Conservation (phyloP, 805 yeast species). For the Yarrowia deformans region DNA sequence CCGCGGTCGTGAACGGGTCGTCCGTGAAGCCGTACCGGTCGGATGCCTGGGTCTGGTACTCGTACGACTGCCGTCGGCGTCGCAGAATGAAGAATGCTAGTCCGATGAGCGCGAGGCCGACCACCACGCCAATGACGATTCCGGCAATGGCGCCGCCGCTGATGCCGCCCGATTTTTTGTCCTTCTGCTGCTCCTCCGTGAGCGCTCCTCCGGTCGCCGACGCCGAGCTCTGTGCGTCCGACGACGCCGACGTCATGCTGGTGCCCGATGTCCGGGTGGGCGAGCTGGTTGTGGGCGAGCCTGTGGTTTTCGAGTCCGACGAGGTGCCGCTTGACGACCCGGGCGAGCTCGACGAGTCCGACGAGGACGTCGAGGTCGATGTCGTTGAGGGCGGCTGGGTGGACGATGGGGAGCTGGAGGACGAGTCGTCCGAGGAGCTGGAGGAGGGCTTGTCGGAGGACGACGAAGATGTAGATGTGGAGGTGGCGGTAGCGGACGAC, state of each 20-base stretch:
- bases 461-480: constrained; percentile 31
- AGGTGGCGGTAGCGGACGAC: constrained; percentile 33
- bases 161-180: constrained; percentile 45
- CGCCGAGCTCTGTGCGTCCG: constrained; percentile 31
- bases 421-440: constrained; percentile 37
- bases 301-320: neutral
- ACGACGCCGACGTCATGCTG: constrained; percentile 13
- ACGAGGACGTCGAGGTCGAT: constrained; percentile 30
- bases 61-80: constrained; percentile 53
- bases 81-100: constrained; percentile 55
- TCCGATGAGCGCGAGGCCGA: constrained; percentile 55
- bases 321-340: neutral
- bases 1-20: constrained; percentile 47
- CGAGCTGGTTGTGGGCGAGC: constrained; percentile 40
- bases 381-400: constrained; percentile 38
- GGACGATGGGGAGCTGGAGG: constrained; percentile 41
- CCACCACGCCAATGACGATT: constrained; percentile 62
- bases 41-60: constrained; percentile 48
- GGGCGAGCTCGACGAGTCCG: constrained; percentile 2
- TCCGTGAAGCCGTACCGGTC: constrained; percentile 49
- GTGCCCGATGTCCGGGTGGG: constrained; percentile 32
- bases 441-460: constrained; percentile 6
- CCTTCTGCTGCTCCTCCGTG: constrained; percentile 44
- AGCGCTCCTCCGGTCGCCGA: constrained; percentile 45
- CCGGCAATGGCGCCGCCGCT: constrained; percentile 66